Evolutionary conservation across 2,329 filamentous ascomycete genomes (phyloP).

Genomic region (Grosmannia clavigera): DNA sequence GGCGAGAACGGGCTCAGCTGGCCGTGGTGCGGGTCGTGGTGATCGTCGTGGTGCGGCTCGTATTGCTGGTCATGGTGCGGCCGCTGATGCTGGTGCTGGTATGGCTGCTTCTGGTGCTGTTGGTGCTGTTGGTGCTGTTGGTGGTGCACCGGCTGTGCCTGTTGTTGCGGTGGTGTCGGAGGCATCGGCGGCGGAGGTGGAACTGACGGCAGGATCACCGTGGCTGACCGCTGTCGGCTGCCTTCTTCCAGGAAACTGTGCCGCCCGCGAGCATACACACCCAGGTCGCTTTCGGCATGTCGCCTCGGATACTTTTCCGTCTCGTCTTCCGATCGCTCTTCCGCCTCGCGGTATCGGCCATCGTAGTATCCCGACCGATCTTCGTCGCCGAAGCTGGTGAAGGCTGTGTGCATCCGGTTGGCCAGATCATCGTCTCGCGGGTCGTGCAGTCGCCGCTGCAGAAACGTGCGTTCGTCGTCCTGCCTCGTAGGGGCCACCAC

Average conservation of each 20-base stretch:
- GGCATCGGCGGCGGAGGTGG: constrained; percentile 15
- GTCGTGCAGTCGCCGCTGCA: constrained; percentile 29
- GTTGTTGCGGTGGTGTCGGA: constrained; percentile 12
- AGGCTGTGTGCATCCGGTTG: constrained; percentile 21
- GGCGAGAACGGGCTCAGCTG: background rate
- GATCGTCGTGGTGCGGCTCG: constrained; percentile 14
- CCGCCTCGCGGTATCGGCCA: background rate
- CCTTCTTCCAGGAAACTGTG: constrained; percentile 49
- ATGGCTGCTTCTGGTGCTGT: background rate
- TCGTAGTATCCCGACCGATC: constrained; percentile 22
- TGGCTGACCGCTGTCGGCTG: constrained; percentile 31
- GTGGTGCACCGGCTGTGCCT: background rate
- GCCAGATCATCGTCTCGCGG: constrained; percentile 30
- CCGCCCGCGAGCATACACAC: constrained; percentile 14
- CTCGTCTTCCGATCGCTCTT: constrained; percentile 16
- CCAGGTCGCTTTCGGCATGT: constrained; percentile 15
- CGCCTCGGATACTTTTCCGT: constrained; percentile 26
- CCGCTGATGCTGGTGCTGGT: background rate
- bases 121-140: background rate
- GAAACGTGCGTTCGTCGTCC: constrained; percentile 35
- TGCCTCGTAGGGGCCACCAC: constrained; percentile 19
- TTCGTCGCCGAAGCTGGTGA: constrained; percentile 23
- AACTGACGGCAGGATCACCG: constrained; percentile 22
- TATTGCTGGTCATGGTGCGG: constrained; percentile 9
- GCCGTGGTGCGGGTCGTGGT: background rate